Base-by-base conservation (phyloP, 192 early-diverging fungal species). In the Coemansia interrupta region DNA sequence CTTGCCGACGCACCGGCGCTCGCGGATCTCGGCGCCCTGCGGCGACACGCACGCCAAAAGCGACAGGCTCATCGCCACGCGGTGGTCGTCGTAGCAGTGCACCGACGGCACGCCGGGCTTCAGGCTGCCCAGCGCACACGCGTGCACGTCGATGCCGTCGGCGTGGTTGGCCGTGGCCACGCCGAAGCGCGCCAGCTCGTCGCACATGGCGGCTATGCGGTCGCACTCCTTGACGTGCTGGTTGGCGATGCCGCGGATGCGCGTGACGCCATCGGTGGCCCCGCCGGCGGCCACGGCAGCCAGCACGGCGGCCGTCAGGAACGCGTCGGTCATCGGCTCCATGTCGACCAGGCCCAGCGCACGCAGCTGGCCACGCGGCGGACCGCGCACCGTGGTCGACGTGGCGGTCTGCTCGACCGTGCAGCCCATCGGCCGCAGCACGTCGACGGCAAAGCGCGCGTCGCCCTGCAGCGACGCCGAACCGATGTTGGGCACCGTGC, bases 241-340 rank as follows among this genome's bases (percentile, higher is more conserved):
- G 67, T 97, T 97, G 26, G 95, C 91, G 54, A 99, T 95, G 51
- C 96, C 96, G 38, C 83, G 86, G 63, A 99, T 99, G 43, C 86
- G 80, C 43, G 96, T 95, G 2, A 85, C 78, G 30, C 83, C 80
- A 28, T 84, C 84, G 15, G 60, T 59, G 46, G 4, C 46, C 0
- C 32, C 10, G 15, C 66, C 79, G 0, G 80, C 60, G 0, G 96
- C 92, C 8, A 93, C 91, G 7, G 95, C 94, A 11, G 95, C 94
- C 14, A 99, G 80, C 26, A 90, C 94, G 0, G 90, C 84, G 0
- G 95, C 94, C 0, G 96, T 99, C 62, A 99, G 80, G 81, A 99
- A 99, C 11, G 96, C 96, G 64, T 98, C 96, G 0, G 96, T 98
- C 95, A 98, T 96, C 15, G 90, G 89, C 78, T 96, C 94, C 96